phyloP scores from a whole-genome alignment of 202 grass and related monocot genomes.

The Elaeis oleifera region DNA sequence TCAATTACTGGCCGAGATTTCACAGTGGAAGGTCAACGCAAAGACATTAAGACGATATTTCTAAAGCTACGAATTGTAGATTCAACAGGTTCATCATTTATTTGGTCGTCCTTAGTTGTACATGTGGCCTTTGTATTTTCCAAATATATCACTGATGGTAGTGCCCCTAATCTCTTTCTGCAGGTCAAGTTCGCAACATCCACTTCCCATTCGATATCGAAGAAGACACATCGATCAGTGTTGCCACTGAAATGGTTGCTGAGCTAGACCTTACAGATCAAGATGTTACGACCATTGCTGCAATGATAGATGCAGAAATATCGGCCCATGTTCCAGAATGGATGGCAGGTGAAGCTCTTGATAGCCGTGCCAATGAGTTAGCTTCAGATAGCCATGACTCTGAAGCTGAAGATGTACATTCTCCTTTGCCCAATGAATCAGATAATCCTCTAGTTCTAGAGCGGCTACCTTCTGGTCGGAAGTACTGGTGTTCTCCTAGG shows the following conservation, averaged over 20 bases:
- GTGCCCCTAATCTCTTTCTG: neutral
- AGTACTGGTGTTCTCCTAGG: conserved; percentile 61
- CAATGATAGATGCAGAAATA: conserved; percentile 75
- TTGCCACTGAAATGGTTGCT: conserved; percentile 81
- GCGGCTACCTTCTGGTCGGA: conserved; percentile 52
- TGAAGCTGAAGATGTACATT: conserved; percentile 39
- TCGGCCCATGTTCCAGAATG: conserved; percentile 49
- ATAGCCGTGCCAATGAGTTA: conserved; percentile 35
- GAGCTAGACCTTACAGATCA: conserved; percentile 67
- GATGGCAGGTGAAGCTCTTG: conserved; percentile 37
- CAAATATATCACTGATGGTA: conserved; percentile 9
- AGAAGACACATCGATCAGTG: conserved; percentile 62
- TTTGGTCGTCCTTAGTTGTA: neutral
- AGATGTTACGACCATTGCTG: conserved; percentile 62
- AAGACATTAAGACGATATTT: conserved; percentile 72
- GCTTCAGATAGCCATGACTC: conserved; percentile 34
- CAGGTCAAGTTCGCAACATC: conserved; percentile 67
- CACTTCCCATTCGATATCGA: conserved; percentile 79
- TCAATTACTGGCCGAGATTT: conserved; percentile 30
- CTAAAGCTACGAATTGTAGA: conserved; percentile 63
- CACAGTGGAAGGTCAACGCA: conserved; percentile 57
- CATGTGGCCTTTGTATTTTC: neutral
- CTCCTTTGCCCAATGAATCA: conserved; percentile 29
- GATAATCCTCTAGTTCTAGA: conserved; percentile 35
- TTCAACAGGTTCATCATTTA: conserved; percentile 53